Conservation (phyloP, 352 stramenopile genomes). For the Globisporangium alternatum region DNA sequence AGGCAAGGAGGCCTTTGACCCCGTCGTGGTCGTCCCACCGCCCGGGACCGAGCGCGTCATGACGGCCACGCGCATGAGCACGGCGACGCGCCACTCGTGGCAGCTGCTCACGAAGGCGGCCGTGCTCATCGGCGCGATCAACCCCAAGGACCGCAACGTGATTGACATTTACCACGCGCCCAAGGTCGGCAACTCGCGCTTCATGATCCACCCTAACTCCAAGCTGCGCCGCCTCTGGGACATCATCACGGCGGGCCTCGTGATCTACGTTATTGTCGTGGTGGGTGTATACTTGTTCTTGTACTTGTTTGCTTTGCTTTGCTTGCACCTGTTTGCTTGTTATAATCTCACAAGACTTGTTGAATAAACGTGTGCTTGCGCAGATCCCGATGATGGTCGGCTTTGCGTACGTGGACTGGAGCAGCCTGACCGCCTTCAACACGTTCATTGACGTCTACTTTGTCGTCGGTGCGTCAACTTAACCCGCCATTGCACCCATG, state of each 20-base stretch:
- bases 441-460: conserved; percentile 83
- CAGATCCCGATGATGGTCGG: conserved; percentile 56
- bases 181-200: conserved; percentile 46
- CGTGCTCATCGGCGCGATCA: conserved; percentile 26
- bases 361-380: background rate
- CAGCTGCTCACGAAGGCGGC: conserved; percentile 25
- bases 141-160: conserved; percentile 30
- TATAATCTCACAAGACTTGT: background rate
- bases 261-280: conserved; percentile 77
- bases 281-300: conserved; percentile 21
- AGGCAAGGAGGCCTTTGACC: conserved; percentile 9
- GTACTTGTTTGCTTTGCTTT: background rate
- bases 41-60: background rate
- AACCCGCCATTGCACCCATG: background rate
- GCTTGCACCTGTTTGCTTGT: background rate
- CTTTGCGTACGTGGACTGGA: conserved; percentile 71
- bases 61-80: background rate
- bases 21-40: background rate
- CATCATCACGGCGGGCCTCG: conserved; percentile 55
- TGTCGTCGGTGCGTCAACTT: conserved; percentile 32
- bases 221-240: conserved; percentile 74
- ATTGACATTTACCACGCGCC: conserved; percentile 83
- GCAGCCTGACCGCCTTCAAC: conserved; percentile 41
- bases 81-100: conserved; percentile 19
- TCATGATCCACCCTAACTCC: conserved; percentile 83